These are phyloP conservation scores for Lolium perenne DNA, from an alignment of 176 grass and related monocot species.

Conservation along the genomic window DNA sequence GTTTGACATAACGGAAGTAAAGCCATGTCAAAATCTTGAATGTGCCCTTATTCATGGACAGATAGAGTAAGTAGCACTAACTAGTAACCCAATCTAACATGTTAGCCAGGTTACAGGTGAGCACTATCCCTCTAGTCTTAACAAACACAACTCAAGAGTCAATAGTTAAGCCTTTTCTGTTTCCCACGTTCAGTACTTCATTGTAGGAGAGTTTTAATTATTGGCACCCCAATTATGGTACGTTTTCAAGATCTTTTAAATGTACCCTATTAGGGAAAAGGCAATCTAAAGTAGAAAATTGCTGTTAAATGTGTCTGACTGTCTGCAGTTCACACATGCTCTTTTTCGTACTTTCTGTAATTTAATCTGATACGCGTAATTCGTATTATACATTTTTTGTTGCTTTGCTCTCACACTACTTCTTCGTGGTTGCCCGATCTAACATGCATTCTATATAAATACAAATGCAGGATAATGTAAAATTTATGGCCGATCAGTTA, in stretches of 20 bases:
- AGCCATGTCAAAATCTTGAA: background rate
- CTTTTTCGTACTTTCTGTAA: background rate
- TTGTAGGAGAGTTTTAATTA: constrained; percentile 1
- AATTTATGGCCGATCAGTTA: constrained; percentile 43
- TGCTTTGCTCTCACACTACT: constrained; percentile 24
- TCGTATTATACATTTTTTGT: background rate
- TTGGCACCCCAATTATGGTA: background rate
- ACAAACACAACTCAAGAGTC: background rate
- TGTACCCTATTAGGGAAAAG: background rate
- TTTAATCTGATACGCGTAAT: background rate
- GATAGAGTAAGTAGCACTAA: background rate
- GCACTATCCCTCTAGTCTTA: background rate
- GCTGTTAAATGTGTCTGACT: background rate
- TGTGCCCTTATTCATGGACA: background rate
- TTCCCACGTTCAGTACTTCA: background rate
- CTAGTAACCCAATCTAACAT: background rate
- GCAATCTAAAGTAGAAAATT: background rate
- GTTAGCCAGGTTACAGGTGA: background rate
- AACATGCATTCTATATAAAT: constrained; percentile 15
- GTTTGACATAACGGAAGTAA: too few species aligned
- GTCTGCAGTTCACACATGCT: background rate
- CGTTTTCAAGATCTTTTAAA: background rate
- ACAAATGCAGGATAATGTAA: constrained; percentile 64
- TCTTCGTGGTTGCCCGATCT: constrained; percentile 21
- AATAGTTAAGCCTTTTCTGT: background rate